Base-by-base conservation (phyloP, 441 rosid species). In the Gossypium trilobum region DNA sequence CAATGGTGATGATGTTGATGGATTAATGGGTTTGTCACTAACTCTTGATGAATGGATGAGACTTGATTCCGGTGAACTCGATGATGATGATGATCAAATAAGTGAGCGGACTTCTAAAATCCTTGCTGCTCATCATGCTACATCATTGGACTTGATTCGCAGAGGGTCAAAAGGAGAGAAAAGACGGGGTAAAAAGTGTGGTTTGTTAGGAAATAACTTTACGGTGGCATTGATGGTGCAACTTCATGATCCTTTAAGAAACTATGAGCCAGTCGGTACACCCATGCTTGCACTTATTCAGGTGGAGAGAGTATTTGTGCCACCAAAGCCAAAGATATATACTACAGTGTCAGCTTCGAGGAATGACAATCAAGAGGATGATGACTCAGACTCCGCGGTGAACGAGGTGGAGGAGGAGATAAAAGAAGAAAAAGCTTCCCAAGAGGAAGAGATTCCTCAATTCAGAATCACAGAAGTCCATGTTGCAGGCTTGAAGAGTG, bases 231-330 rank as follows among this genome's bases (percentile, higher is more conserved):
- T 91, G 59, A 86, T 94, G 97, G 97, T 94, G 77, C 96, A 89
- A 77, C 91, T 94, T 10, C 89, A 77, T 13, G 97, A 91, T 85
- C 97, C 97, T 56, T 22, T 87, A 19, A 83, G 98, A 69, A 84
- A 91, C 82, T 86, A 90, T 62, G 97, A 94, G 68, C 89, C 94
- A 5, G 99, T 94, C 27, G 99, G 99, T 61, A 85, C 94, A 9
- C 97, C 99, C 29, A 94, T 94, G 97, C 97, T 94, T 74, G 84
- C 97, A 58, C 95, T 94, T 31, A 81, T 90, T 81, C 99, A 91
- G 80, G 98, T 94, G 3, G 97, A 94, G 84, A 87, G 98, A 82
- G 90, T 93, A 51, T 93, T 89, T 50, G 80, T 90, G 70, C 95
- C 96, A 46, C 95, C 96, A 31, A 93, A 93, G 85, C 95, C 93